Percentiles rank a stretch among this genome's conserved stretches.
phyloP scores from a whole-genome alignment of 306 rosid species.

The Acacia crassicarpa region DNA sequence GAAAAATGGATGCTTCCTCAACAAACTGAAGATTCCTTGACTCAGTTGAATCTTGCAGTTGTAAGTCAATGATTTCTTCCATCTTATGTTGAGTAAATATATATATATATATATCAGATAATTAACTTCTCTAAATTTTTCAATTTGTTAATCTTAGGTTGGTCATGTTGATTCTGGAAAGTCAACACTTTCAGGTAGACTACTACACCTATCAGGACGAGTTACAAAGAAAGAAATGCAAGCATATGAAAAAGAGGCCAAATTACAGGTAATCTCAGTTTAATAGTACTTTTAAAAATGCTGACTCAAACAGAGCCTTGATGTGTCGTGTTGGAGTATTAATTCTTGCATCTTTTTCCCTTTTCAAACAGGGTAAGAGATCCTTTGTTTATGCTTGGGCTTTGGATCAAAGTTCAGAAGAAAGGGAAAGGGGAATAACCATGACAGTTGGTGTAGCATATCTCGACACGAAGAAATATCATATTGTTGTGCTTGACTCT shows the following conservation, averaged over 20 bases:
- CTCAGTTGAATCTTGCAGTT: constrained; percentile 93
- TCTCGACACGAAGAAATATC: constrained; percentile 85
- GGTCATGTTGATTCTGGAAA: constrained; percentile 99
- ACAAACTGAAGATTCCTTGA: constrained; percentile 63
- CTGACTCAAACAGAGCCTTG: background rate
- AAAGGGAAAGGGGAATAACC: constrained; percentile 96
- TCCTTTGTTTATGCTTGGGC: constrained; percentile 98
- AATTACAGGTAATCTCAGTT: constrained; percentile 60
- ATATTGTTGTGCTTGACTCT: constrained; percentile 93
- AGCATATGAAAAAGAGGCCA: constrained; percentile 91
- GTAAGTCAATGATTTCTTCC: constrained; percentile 45
- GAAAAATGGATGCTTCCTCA: constrained; percentile 96
- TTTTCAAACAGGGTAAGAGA: constrained; percentile 69
- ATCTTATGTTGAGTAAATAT: constrained; percentile 26
- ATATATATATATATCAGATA: no score
- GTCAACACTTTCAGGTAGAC: constrained; percentile 91
- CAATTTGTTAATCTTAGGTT: constrained; percentile 63
- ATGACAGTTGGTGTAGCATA: constrained; percentile 98
- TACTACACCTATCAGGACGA: constrained; percentile 81
- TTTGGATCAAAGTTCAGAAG: constrained; percentile 87
- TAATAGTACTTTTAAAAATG: constrained; percentile 20
- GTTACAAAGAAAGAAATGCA: constrained; percentile 92
- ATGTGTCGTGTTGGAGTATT: constrained; percentile 18
- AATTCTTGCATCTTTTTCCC: constrained; percentile 1
- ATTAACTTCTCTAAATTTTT: constrained; percentile 22